phyloP scores from a whole-genome alignment of 2,329 filamentous ascomycete species.

The Blastomyces silverae region DNA sequence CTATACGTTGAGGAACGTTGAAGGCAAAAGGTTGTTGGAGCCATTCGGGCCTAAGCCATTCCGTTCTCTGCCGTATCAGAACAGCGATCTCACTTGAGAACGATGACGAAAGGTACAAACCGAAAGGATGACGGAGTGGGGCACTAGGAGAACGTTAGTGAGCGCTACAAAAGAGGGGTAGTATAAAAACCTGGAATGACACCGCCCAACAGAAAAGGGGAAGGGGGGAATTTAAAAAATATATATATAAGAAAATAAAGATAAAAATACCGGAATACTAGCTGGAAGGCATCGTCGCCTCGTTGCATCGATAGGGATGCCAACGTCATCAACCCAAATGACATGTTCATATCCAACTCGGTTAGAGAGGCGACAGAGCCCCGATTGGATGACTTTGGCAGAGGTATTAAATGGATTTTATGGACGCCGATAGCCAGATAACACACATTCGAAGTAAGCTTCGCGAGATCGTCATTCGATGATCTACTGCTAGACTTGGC shows the following conservation, averaged over 20 bases:
- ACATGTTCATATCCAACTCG: conserved; percentile 44
- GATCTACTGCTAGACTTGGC: conserved; percentile 51
- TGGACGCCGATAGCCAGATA: conserved; percentile 64
- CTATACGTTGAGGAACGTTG: conserved; percentile 51
- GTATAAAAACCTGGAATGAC: neutral
- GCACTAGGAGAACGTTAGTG: conserved; percentile 31
- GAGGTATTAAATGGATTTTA: conserved; percentile 61
- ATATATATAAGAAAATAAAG: neutral
- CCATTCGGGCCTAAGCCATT: conserved; percentile 60
- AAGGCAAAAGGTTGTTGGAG: conserved; percentile 57
- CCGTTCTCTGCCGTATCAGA: conserved; percentile 54
- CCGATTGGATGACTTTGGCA: conserved; percentile 49
- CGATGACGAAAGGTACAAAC: conserved; percentile 57
- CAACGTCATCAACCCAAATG: conserved; percentile 57
- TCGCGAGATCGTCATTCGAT: conserved; percentile 60
- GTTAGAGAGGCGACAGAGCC: conserved; percentile 50
- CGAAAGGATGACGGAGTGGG: conserved; percentile 51
- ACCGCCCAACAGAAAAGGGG: neutral
- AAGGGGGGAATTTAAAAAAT: too few species aligned
- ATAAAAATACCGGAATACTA: conserved; percentile 51
- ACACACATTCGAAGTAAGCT: conserved; percentile 57
- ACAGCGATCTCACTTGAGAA: conserved; percentile 59
- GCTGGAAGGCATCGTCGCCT: conserved; percentile 59
- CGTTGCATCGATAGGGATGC: conserved; percentile 54
- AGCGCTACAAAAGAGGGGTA: too few species aligned